These are phyloP conservation scores for Tolypocladium cylindrosporum DNA, from an alignment of 2,329 filamentous ascomycete species.

Conservation along the genomic window DNA sequence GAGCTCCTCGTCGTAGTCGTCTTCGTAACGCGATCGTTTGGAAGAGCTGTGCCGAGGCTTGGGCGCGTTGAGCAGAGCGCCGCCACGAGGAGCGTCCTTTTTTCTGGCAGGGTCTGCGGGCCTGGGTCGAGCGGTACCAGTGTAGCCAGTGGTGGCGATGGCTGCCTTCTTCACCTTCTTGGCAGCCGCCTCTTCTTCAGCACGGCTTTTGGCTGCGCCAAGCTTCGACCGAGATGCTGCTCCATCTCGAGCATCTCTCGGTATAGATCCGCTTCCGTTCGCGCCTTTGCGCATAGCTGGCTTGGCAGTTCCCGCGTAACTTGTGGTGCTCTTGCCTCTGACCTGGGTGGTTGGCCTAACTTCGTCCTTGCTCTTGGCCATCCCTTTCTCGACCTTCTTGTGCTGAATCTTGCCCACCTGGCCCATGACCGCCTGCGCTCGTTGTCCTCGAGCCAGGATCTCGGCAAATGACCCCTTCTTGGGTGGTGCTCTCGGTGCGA, in stretches of 20 bases:
- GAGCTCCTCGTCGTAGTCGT: constrained; percentile 54
- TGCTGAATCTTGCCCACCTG: constrained; percentile 64
- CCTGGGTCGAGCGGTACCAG: constrained; percentile 53
- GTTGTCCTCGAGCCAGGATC: constrained; percentile 62
- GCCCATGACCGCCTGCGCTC: constrained; percentile 50
- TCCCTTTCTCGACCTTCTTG: constrained; percentile 58
- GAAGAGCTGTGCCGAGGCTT: constrained; percentile 16
- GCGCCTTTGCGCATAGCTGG: constrained; percentile 14
- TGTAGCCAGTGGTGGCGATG: constrained; percentile 53
- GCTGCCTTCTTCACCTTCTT: constrained; percentile 55
- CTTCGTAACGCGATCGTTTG: constrained; percentile 32
- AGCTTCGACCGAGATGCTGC: constrained; percentile 1
- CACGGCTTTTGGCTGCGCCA: constrained; percentile 9
- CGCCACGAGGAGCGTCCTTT: constrained; percentile 25
- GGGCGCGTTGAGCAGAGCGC: constrained; percentile 27
- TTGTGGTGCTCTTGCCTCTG: constrained; percentile 13
- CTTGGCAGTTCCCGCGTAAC: constrained; percentile 23
- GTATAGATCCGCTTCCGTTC: constrained; percentile 7
- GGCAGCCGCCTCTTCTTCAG: constrained; percentile 28
- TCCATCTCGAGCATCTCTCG: constrained; percentile 2
- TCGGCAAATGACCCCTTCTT: constrained; percentile 69
- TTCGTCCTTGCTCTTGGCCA: constrained; percentile 42
- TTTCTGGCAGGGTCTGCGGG: constrained; percentile 25
- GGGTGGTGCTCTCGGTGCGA: constrained; percentile 34
- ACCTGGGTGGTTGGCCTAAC: constrained; percentile 18